These are phyloP conservation scores for Apophysomyces sp. DNA, from an alignment of 371 early-diverging fungal species.

Conservation along the genomic window DNA sequence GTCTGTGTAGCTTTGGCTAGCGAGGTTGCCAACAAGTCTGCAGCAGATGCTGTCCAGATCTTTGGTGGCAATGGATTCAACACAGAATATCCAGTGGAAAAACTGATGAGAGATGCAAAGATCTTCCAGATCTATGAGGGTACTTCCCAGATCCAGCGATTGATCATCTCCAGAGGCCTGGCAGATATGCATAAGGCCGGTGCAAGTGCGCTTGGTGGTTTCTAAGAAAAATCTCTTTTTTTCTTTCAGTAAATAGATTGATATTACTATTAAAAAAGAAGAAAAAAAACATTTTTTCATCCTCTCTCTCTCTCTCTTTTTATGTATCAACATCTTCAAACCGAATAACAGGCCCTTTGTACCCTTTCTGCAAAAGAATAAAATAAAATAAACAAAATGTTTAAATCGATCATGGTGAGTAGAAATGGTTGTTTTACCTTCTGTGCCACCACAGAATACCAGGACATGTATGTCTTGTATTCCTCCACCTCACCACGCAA, in stretches of 20 bases:
- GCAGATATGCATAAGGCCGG: constrained; percentile 55
- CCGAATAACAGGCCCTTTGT: constrained; percentile 37
- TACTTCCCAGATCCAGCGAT: constrained; percentile 92
- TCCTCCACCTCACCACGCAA: constrained; percentile 35
- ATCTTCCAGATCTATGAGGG: constrained; percentile 98
- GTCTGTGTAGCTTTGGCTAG: constrained; percentile 67
- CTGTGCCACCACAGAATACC: constrained; percentile 49
- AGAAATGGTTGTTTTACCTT: constrained; percentile 17
- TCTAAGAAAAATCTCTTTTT: constrained; percentile 16
- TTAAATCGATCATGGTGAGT: background rate
- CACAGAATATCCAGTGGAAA: constrained; percentile 86
- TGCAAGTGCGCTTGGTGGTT: constrained; percentile 41
- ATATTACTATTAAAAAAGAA: background rate
- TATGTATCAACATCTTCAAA: constrained; percentile 27
- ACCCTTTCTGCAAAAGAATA: constrained; percentile 24
- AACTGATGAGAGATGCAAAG: constrained; percentile 90
- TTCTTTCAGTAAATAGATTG: background rate
- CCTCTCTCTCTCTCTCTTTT: background rate
- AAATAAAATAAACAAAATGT: background rate
- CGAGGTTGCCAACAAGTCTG: constrained; percentile 95
- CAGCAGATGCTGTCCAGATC: constrained; percentile 95
- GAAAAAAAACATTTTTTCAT: background rate
- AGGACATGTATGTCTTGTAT: constrained; percentile 45
- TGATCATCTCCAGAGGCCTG: constrained; percentile 81
- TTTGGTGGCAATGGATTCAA: constrained; percentile 97